phyloP scores from a whole-genome alignment of 2,329 filamentous ascomycete species.

The Fusarium sp. region DNA sequence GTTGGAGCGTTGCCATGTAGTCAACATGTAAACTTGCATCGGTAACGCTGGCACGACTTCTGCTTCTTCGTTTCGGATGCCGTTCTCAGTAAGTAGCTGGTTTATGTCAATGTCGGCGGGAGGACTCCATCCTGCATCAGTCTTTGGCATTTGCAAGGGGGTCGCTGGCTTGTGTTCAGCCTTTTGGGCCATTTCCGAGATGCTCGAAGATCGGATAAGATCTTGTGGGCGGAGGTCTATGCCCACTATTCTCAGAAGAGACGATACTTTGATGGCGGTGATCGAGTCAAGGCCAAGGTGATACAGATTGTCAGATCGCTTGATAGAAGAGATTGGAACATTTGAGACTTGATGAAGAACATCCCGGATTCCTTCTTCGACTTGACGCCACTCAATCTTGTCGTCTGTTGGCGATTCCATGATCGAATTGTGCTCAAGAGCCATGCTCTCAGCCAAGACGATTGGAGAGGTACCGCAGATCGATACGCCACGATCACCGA shows the following conservation, averaged over 20 bases:
- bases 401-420: neutral
- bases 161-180: neutral
- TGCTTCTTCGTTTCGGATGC: slow-evolving; percentile 59
- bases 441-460: neutral
- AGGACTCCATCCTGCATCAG: slow-evolving; percentile 43
- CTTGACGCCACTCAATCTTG: slow-evolving; percentile 49
- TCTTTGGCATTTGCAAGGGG: neutral
- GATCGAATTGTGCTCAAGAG: neutral
- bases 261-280: slow-evolving; percentile 84
- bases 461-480: slow-evolving; percentile 70
- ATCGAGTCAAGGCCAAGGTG: slow-evolving; percentile 92
- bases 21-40: slow-evolving; percentile 85
- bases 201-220: slow-evolving; percentile 73
- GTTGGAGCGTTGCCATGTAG: slow-evolving; percentile 75
- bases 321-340: slow-evolving; percentile 67
- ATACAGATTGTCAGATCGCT: slow-evolving; percentile 74
- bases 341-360: slow-evolving; percentile 70
- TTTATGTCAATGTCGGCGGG: slow-evolving; percentile 54
- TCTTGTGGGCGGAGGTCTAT: slow-evolving; percentile 76
- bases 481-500: slow-evolving; percentile 63
- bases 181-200: slow-evolving; percentile 69
- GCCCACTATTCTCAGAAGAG: slow-evolving; percentile 72
- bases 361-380: slow-evolving; percentile 56
- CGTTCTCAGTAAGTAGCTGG: slow-evolving; percentile 52
- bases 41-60: slow-evolving; percentile 77